Percentiles rank a stretch among this genome's conserved stretches.
phyloP scores from a whole-genome alignment of 306 rosid genomes.

The Potentilla sterilis region DNA sequence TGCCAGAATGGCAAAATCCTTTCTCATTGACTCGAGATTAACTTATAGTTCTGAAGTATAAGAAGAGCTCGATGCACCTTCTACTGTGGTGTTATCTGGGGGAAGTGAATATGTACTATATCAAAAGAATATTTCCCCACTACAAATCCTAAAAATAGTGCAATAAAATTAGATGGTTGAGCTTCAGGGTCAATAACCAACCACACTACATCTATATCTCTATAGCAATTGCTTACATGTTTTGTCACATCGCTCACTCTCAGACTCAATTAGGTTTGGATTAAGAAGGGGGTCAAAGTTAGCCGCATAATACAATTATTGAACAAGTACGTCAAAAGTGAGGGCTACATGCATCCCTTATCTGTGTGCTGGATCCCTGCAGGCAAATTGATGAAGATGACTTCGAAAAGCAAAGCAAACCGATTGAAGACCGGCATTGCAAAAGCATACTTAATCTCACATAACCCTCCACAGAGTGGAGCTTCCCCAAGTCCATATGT shows the following conservation, averaged over 20 bases:
- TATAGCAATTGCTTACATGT: no score
- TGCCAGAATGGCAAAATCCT: background rate
- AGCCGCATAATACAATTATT: background rate
- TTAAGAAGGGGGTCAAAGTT: background rate
- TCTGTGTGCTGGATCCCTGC: background rate
- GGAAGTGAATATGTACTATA: no score
- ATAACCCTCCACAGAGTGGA: constrained; percentile 13
- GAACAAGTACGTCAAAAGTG: background rate
- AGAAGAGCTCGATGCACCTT: background rate
- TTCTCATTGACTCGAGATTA: background rate
- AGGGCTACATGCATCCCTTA: background rate
- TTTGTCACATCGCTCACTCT: no score
- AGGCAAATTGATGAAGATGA: background rate
- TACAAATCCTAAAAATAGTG: no score
- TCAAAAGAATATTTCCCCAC: no score
- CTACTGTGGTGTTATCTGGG: background rate
- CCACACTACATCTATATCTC: no score
- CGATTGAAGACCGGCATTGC: background rate
- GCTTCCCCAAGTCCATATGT: background rate
- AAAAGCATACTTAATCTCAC: no score
- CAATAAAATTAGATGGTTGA: no score
- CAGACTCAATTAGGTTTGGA: background rate
- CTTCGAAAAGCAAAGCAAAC: background rate
- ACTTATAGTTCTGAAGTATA: background rate
- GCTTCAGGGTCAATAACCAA: no score